These are phyloP conservation scores for Neopestalotiopsis rosae DNA, from an alignment of 2,329 filamentous ascomycete species.

Conservation along the genomic window DNA sequence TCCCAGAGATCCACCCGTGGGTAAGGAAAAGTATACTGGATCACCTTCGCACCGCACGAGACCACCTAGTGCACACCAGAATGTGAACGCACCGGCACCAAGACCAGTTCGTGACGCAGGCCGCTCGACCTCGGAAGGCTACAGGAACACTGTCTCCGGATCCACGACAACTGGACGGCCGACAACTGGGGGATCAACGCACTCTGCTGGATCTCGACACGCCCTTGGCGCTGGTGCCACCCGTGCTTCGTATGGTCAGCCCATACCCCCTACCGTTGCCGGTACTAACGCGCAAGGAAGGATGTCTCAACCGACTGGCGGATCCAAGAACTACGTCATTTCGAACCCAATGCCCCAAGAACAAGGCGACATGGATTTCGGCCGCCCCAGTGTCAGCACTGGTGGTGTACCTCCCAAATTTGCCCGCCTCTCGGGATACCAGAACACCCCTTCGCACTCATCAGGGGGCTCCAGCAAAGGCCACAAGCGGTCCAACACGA, in stretches of 20 bases:
- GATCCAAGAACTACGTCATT: slow-evolving; percentile 72
- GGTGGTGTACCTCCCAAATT: slow-evolving; percentile 58
- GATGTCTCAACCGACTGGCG: slow-evolving; percentile 78
- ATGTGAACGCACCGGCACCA: slow-evolving; percentile 50
- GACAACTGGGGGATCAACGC: slow-evolving; percentile 81
- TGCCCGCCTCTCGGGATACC: slow-evolving; percentile 61
- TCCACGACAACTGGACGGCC: slow-evolving; percentile 57
- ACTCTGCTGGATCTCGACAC: slow-evolving; percentile 66
- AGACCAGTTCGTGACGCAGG: slow-evolving; percentile 54
- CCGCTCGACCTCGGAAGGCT: slow-evolving; percentile 60
- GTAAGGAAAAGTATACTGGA: slow-evolving; percentile 47
- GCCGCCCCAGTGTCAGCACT: slow-evolving; percentile 63
- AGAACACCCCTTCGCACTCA: slow-evolving; percentile 49
- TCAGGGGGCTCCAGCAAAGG: slow-evolving; percentile 47
- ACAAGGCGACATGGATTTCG: slow-evolving; percentile 53
- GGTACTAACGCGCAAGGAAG: slow-evolving; percentile 88
- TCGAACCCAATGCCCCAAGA: slow-evolving; percentile 68
- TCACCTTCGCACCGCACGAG: slow-evolving; percentile 40
- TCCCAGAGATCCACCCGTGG: slow-evolving; percentile 59
- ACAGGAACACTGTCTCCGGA: slow-evolving; percentile 54
- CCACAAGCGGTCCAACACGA: slow-evolving; percentile 76
- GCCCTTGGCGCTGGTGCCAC: slow-evolving; percentile 51
- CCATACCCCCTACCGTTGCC: slow-evolving; percentile 83
- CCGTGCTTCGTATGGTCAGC: slow-evolving; percentile 84
- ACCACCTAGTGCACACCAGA: slow-evolving; percentile 55